These are phyloP conservation scores for Sambucus nigra DNA, from an alignment of 129 eudicot species.

Conservation along the genomic window DNA sequence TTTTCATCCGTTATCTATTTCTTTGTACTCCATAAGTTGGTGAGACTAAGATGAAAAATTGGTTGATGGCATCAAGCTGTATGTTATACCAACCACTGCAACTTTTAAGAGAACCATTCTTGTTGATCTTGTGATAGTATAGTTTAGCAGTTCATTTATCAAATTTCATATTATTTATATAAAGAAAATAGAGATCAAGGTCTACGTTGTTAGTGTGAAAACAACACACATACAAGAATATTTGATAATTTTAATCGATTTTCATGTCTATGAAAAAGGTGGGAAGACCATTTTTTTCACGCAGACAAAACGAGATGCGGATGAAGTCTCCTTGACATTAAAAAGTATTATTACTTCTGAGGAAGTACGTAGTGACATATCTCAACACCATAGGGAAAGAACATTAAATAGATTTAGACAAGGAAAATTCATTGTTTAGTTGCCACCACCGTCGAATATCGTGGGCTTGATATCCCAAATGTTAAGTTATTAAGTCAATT, in stretches of 20 bases:
- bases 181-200: too few relatives aligned
- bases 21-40: conserved; percentile 67
- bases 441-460: conserved; percentile 97
- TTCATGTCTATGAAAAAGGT: conserved; percentile 93
- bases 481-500: conserved; percentile 72
- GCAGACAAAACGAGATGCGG: conserved; percentile 95
- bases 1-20: conserved; percentile 1
- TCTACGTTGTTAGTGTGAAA: neutral
- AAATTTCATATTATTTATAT: too few relatives aligned
- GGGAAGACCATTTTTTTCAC: conserved; percentile 96
- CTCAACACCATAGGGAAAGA: conserved; percentile 96
- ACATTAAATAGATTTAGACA: conserved; percentile 85
- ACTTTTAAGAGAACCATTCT: conserved; percentile 78
- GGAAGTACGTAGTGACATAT: conserved; percentile 95
- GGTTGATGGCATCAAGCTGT: conserved; percentile 90
- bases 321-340: conserved; percentile 81
- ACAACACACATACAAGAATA: neutral
- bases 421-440: conserved; percentile 90
- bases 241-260: too few relatives aligned
- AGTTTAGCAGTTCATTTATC: neutral
- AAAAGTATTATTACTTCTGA: conserved; percentile 82
- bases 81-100: conserved; percentile 62
- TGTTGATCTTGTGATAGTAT: conserved; percentile 81
- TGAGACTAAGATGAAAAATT: conserved; percentile 85
- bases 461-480: conserved; percentile 96